phyloP scores from a whole-genome alignment of 805 yeast genomes.

The Candida chauliodis region DNA sequence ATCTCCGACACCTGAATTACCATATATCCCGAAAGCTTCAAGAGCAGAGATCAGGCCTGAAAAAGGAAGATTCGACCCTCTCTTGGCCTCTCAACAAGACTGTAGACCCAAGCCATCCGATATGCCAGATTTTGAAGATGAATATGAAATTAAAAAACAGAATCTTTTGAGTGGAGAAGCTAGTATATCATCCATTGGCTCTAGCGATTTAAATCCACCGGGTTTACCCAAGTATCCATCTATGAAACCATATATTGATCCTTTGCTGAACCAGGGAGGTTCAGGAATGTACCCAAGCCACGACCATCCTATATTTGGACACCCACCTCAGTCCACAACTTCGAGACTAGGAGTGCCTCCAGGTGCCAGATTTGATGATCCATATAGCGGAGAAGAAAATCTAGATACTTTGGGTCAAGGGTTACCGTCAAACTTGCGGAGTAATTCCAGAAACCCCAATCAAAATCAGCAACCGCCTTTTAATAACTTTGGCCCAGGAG shows the following conservation, averaged over 20 bases:
- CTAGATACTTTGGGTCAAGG: constrained; percentile 44
- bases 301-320: constrained; percentile 49
- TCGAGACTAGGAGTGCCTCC: constrained; percentile 36
- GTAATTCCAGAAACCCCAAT: constrained; percentile 15
- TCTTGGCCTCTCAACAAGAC: not conserved
- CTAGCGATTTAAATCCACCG: constrained; percentile 48
- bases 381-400: constrained; percentile 39
- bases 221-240: constrained; percentile 40
- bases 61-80: not conserved
- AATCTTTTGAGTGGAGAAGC: constrained; percentile 2
- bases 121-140: constrained; percentile 55
- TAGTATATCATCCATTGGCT: constrained; percentile 39
- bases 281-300: constrained; percentile 46
- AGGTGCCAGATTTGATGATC: constrained; percentile 54
- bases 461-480: not conserved
- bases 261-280: constrained; percentile 16
- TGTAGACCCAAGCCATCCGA: constrained; percentile 22
- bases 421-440: constrained; percentile 38
- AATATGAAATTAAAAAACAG: constrained; percentile 34
- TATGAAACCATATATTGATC: constrained; percentile 43
- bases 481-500: constrained; percentile 4
- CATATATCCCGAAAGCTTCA: constrained; percentile 1
- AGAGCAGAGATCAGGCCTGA: not conserved
- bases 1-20: constrained; percentile 9
- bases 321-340: constrained; percentile 17